Evolutionary conservation across 495 filamentous ascomycete species (phyloP), one percentile per base, ranked within the genome.

Genomic region (Penicillium pancosmium): DNA sequence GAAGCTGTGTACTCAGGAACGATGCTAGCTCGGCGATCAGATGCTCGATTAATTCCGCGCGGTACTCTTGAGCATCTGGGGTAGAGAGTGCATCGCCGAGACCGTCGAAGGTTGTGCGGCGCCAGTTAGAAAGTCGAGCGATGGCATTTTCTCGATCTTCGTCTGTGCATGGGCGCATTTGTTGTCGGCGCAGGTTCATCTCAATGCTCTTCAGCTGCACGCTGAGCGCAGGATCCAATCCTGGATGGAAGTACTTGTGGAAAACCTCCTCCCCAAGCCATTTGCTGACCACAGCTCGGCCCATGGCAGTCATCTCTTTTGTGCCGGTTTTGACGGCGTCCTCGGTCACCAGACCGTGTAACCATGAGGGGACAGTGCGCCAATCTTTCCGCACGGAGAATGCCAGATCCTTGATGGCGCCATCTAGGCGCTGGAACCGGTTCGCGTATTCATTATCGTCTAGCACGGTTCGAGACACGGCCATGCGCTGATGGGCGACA

Each of bases 381-480:
- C 94, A 98, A 64, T 93, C 87, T 69, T 97, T 97, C 35, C 95
- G 88, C 64, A 97, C 92, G 51, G 91, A 91, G 73, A 97, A 98
- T 2, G 95, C 88, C 1, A 98, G 80, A 66, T 98, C 94, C 62
- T 92, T 93, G 66, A 97, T 93, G 8, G 94, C 91, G 44, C 94
- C 93, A 62, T 98, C 94, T 40, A 98, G 82, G 16, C 95, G 90
- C 59, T 89, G 88, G 71, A 98, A 98, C 12, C 95, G 85, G 35
- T 87, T 91, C 40, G 85, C 81, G 65, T 98, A 98, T 78, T 98
- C 94, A 70, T 87, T 95, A 70, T 98, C 94, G 72, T 98, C 94
- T 31, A 98, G 87, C 5, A 94, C 92, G 0, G 93, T 98, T 33
- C 92, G 91, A 15, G 93, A 98, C 62, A 93, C 90, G 13, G 93